A percentile compares a stretch with the other conserved stretches of the same genome.
Conservation (phyloP, 2,329 filamentous ascomycete genomes). For the Ceratocystis lukuohia region DNA sequence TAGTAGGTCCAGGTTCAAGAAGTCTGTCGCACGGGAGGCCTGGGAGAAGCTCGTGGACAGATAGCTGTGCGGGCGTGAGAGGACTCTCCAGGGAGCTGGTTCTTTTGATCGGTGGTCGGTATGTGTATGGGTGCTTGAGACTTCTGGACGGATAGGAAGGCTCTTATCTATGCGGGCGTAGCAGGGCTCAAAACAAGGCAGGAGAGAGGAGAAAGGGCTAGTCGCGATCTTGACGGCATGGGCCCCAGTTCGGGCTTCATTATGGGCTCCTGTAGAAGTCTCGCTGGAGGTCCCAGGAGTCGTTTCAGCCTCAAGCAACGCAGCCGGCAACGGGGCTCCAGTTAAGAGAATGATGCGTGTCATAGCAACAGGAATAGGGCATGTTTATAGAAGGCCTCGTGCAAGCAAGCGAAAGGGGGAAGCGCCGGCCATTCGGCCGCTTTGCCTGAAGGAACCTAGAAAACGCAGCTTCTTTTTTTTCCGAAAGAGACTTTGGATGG, state of each 20-base stretch:
- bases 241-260: background rate
- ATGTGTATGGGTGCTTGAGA: background rate
- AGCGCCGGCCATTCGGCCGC: background rate
- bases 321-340: background rate
- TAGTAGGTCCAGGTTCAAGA: background rate
- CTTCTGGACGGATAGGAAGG: background rate
- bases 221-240: background rate
- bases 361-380: background rate
- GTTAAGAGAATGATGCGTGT: constrained; percentile 2
- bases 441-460: too few species aligned
- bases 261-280: background rate
- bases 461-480: too few species aligned
- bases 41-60: constrained; percentile 14
- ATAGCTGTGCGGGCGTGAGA: constrained; percentile 4
- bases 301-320: background rate
- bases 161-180: constrained; percentile 3
- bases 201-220: background rate
- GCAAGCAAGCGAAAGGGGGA: background rate
- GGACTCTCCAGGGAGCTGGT: constrained; percentile 13
- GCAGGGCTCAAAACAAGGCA: constrained; percentile 8
- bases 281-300: background rate
- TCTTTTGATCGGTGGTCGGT: background rate
- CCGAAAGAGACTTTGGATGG: too few species aligned
- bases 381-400: background rate
- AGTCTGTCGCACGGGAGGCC: background rate